Base-by-base conservation (phyloP, 2,329 filamentous ascomycete genomes). In the Cryphonectria japonica region DNA sequence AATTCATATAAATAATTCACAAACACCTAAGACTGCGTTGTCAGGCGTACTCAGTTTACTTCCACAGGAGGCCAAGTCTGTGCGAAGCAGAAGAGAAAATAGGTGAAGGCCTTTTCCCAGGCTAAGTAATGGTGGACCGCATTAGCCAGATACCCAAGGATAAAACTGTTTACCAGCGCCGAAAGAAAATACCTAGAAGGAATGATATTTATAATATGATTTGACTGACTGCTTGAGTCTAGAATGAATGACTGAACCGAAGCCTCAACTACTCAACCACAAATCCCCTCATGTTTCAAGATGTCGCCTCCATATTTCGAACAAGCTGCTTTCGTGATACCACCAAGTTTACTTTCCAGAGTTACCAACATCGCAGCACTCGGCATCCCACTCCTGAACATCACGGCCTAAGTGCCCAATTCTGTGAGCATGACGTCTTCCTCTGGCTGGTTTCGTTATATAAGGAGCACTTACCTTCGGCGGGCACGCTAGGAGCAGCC, bases 321-420 rank as follows among this genome's bases (percentile, higher is more conserved):
- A 22, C 19, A 11, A 61, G 57, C 29, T 60, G 14, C 57, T 14
- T 34, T 8, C 54, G 6, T 7, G 26, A 19, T 32, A 59, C 1
- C 54, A 32, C 7, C 13, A 34, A 19, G 14, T 32, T 59, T 59
- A 59, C 26, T 59, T 59, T 59, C 54, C 54, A 54, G 50, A 3
- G n/a, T 57, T 57, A 3, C 60, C 60, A 43, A 64, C 61, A 46
- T 64, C 61, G n/a, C 61, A 64, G 39, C 61, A 64, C 41, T 64
- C 61, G 19, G 39, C 61, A 46, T 46, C 39, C 61, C 61, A 64
- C 14, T 64, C 61, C 34, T 64, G 61, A 11, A 46, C 26, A 43
- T 64, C 61, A 32, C 61, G 61, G 3, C 26, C 54, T 59, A 13
- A 34, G 16, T 8, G 6, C 13, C 54, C 32, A 22, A 8, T 26